Conservation (phyloP, 2,329 filamentous ascomycete genomes). For the Fusarium coffeatum region DNA sequence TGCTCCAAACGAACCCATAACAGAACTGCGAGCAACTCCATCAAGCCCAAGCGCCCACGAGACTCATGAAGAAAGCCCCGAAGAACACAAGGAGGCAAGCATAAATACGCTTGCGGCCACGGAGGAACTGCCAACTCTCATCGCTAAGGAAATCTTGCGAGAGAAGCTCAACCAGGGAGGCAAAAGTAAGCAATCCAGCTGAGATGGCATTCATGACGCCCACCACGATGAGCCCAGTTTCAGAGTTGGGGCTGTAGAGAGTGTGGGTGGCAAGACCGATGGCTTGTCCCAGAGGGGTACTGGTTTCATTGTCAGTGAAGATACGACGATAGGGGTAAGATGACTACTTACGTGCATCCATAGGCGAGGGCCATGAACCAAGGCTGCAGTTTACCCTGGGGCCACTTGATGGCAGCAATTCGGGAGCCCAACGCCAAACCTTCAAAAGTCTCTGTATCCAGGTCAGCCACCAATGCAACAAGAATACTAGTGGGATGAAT, state of each 20-base stretch:
- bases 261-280: constrained; percentile 77
- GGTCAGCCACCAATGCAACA: not conserved
- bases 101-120: constrained; percentile 63
- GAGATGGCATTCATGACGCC: constrained; percentile 81
- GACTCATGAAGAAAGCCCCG: constrained; percentile 71
- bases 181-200: constrained; percentile 77
- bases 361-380: constrained; percentile 70
- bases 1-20: not conserved
- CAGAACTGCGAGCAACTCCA: not conserved
- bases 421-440: constrained; percentile 73
- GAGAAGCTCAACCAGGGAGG: constrained; percentile 76
- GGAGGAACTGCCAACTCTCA: constrained; percentile 68
- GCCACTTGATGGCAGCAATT: constrained; percentile 67
- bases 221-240: constrained; percentile 75
- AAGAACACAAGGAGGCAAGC: constrained; percentile 68
- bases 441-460: constrained; percentile 57
- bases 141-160: constrained; percentile 78
- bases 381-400: constrained; percentile 57
- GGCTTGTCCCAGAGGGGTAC: constrained; percentile 78
- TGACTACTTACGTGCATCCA: constrained; percentile 60
- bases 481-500: accelerated
- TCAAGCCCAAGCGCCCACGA: constrained; percentile 73
- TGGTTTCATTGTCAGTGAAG: constrained; percentile 48
- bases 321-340: not conserved
- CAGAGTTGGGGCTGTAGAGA: constrained; percentile 74